Evolutionary conservation across 257 asterid species (phyloP).

Genomic region (Pogostemon cablin): DNA sequence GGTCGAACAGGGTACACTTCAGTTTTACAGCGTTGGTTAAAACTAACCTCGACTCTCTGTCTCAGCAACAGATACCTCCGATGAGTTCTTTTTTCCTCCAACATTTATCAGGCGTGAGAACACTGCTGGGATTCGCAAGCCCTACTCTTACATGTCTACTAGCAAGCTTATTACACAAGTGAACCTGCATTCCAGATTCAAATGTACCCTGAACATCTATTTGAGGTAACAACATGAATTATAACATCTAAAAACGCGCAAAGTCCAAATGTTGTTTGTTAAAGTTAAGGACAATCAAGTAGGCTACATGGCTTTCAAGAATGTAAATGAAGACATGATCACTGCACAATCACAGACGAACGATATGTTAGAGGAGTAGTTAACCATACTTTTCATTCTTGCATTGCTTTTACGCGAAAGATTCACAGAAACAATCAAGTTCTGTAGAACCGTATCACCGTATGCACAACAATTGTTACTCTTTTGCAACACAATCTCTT

Average conservation of each 20-base stretch:
- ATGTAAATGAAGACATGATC: not conserved
- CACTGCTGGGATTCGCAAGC: slow-evolving; percentile 41
- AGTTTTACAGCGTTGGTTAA: not conserved
- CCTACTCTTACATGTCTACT: slow-evolving; percentile 50
- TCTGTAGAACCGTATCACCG: no score
- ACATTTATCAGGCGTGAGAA: slow-evolving; percentile 45
- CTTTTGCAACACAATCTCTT: no score
- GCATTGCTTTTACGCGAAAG: no score
- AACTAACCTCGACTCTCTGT: slow-evolving; percentile 46
- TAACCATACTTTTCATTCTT: no score
- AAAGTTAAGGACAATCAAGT: not conserved
- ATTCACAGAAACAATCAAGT: no score
- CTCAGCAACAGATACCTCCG: slow-evolving; percentile 41
- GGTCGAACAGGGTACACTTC: not conserved
- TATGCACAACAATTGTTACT: no score
- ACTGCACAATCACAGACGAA: no score
- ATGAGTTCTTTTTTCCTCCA: slow-evolving; percentile 47
- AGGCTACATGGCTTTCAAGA: not conserved
- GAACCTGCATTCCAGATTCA: slow-evolving; percentile 40
- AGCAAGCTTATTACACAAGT: slow-evolving; percentile 46
- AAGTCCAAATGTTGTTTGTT: no score
- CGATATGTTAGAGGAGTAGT: no score
- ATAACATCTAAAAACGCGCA: not conserved
- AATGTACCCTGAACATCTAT: no score
- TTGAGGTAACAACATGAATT: not conserved